A percentile compares a stretch with the other conserved stretches of the same genome.
Conservation (phyloP, 805 yeast species). For the Suhomyces vadensis region DNA sequence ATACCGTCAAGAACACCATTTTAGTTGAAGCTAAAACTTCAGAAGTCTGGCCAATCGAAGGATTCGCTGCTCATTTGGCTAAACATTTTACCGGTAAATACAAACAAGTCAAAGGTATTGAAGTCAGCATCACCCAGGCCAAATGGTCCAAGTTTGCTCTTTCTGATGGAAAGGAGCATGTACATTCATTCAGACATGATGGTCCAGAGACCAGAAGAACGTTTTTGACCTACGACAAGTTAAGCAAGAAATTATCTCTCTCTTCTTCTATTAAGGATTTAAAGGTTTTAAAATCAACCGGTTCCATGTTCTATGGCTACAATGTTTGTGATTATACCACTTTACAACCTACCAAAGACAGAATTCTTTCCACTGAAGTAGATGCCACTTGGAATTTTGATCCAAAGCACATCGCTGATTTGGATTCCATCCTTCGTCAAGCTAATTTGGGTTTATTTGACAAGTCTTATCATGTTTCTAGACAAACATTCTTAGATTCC, state of each 20-base stretch:
- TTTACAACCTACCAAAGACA: conserved; percentile 76
- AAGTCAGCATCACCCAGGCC: conserved; percentile 65
- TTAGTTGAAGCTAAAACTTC: conserved; percentile 77
- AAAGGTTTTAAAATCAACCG: conserved; percentile 86
- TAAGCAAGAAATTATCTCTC: conserved; percentile 53
- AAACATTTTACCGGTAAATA: conserved; percentile 79
- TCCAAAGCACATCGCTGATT: conserved; percentile 47
- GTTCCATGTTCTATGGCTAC: conserved; percentile 89
- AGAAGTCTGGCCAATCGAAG: conserved; percentile 89
- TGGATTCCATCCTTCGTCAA: conserved; percentile 48
- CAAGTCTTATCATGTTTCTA: conserved; percentile 58
- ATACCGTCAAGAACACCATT: conserved; percentile 88
- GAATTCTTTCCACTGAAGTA: conserved; percentile 86
- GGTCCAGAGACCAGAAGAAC: conserved; percentile 78
- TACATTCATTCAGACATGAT: conserved; percentile 81
- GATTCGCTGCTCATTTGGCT: conserved; percentile 82
- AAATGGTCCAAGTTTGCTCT: conserved; percentile 80
- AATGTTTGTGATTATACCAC: conserved; percentile 87
- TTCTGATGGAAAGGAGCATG: conserved; percentile 65
- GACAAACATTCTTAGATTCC: conserved; percentile 66
- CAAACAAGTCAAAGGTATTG: conserved; percentile 71
- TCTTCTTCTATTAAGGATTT: conserved; percentile 74
- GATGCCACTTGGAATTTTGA: conserved; percentile 72
- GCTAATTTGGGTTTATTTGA: conserved; percentile 71
- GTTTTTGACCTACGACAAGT: conserved; percentile 51